Percentiles rank a stretch among this genome's conserved stretches.
Evolutionary conservation across 768 basidiomycete species (phyloP).

Genomic region (Hericium rajendrae): DNA sequence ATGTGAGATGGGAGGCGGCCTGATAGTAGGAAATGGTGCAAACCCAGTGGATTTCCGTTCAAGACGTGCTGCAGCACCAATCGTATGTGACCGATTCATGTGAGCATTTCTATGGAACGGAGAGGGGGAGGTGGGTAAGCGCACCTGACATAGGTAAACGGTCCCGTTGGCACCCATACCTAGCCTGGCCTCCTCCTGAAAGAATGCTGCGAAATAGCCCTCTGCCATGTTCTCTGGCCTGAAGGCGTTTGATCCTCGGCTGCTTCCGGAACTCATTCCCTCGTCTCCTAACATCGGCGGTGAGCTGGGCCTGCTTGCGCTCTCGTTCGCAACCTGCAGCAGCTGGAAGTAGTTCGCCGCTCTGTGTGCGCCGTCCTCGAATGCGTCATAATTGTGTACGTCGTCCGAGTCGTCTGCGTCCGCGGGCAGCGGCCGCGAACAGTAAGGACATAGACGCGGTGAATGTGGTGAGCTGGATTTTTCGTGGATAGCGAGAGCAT

Average conservation of each 20-base stretch:
- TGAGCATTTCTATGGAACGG: not conserved
- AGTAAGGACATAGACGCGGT: conserved; percentile 55
- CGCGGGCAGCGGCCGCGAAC: conserved; percentile 48
- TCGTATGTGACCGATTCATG: not conserved
- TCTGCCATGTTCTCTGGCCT: conserved; percentile 72
- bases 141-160: conserved; percentile 81
- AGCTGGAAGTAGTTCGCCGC: conserved; percentile 77
- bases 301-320: conserved; percentile 40
- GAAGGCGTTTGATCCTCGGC: conserved; percentile 32
- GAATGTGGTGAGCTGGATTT: conserved; percentile 1
- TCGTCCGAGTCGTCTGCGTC: conserved; percentile 21
- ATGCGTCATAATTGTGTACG: conserved; percentile 21
- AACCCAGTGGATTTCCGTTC: conserved; percentile 78
- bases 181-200: conserved; percentile 78
- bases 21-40: conserved; percentile 7
- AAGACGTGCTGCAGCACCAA: conserved; percentile 56
- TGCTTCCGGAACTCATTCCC: not conserved
- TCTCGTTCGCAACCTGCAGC: conserved; percentile 63
- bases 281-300: conserved; percentile 24
- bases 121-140: conserved; percentile 8
- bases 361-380: conserved; percentile 26
- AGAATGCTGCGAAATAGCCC: conserved; percentile 90
- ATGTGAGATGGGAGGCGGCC: conserved; percentile 1
- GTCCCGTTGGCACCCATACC: conserved; percentile 95
- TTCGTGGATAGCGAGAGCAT: conserved; percentile 61